These are phyloP conservation scores for Micromonas pusilla DNA, from an alignment of 139 green algal genomes.

Conservation along the genomic window DNA sequence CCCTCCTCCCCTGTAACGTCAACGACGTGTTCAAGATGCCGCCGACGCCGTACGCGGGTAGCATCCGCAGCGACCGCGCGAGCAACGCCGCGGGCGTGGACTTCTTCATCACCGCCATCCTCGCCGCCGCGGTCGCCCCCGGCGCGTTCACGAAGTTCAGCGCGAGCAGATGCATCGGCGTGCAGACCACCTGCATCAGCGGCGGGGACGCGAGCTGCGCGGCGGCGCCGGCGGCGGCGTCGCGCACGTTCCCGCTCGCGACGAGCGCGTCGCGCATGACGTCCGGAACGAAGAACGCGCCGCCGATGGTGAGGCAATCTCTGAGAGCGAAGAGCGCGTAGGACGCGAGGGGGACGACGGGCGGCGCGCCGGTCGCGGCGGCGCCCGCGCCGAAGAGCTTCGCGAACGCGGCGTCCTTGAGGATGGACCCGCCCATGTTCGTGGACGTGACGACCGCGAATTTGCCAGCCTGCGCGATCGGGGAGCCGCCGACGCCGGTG, in stretches of 20 bases:
- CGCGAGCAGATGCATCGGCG: slow-evolving; percentile 15
- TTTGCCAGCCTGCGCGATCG: neutral
- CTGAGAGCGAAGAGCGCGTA: slow-evolving; percentile 10
- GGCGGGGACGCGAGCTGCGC: neutral
- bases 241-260: neutral
- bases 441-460: neutral
- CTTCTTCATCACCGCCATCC: neutral
- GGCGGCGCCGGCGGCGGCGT: neutral
- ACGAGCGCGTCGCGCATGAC: neutral
- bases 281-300: slow-evolving; percentile 6
- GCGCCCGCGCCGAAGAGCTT: neutral
- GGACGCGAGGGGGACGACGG: neutral
- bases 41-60: slow-evolving; percentile 17
- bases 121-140: neutral
- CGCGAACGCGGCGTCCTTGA: slow-evolving; percentile 17
- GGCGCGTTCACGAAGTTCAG: neutral
- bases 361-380: neutral
- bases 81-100: neutral
- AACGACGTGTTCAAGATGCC: slow-evolving; percentile 6
- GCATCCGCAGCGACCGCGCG: slow-evolving; percentile 2
- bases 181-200: slow-evolving; percentile 8
- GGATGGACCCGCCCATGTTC: slow-evolving; percentile 3
- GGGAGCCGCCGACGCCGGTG: neutral
- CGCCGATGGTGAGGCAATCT: slow-evolving; percentile 7
- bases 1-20: neutral